Conservation (phyloP, 495 filamentous ascomycete species). For the Penicillium crystallinum region DNA sequence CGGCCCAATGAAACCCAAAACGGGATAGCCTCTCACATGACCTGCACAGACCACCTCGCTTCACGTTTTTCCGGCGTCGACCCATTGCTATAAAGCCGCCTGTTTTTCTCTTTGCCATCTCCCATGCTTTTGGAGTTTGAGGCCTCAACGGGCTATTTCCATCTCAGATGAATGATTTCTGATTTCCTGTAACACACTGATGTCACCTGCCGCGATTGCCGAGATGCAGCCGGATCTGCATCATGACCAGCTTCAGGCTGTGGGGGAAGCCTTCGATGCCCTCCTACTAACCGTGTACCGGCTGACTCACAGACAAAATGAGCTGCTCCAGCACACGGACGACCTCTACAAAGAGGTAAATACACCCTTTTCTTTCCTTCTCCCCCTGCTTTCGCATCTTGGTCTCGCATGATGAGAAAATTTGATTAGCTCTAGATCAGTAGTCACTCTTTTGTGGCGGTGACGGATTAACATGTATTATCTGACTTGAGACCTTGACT, state of each 20-base stretch:
- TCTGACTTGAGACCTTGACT: slow-evolving; percentile 38
- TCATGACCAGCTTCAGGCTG: slow-evolving; percentile 31
- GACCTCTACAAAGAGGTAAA: slow-evolving; percentile 46
- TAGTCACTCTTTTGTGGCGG: slow-evolving; percentile 40
- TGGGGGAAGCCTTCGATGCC: slow-evolving; percentile 45
- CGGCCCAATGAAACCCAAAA: not conserved
- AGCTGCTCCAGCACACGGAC: slow-evolving; percentile 38
- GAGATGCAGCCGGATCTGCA: slow-evolving; percentile 34
- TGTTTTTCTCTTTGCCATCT: slow-evolving; percentile 11
- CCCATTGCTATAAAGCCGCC: slow-evolving; percentile 17
- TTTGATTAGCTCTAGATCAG: slow-evolving; percentile 52
- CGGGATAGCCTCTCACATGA: slow-evolving; percentile 24
- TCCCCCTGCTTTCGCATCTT: slow-evolving; percentile 7
- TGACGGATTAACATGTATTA: slow-evolving; percentile 53
- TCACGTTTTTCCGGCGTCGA: slow-evolving; percentile 28
- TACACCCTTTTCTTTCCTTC: slow-evolving; percentile 9
- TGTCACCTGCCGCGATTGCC: slow-evolving; percentile 36
- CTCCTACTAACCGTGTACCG: slow-evolving; percentile 46
- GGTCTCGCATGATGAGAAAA: slow-evolving; percentile 49
- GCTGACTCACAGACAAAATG: slow-evolving; percentile 40
- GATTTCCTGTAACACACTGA: slow-evolving; percentile 24
- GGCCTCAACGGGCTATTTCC: slow-evolving; percentile 11
- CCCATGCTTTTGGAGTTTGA: slow-evolving; percentile 9
- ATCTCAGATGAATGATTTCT: slow-evolving; percentile 11
- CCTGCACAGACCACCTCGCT: slow-evolving; percentile 40